These are phyloP conservation scores for Alternaria incomplexa DNA, from an alignment of 2,329 filamentous ascomycete species.

Conservation along the genomic window DNA sequence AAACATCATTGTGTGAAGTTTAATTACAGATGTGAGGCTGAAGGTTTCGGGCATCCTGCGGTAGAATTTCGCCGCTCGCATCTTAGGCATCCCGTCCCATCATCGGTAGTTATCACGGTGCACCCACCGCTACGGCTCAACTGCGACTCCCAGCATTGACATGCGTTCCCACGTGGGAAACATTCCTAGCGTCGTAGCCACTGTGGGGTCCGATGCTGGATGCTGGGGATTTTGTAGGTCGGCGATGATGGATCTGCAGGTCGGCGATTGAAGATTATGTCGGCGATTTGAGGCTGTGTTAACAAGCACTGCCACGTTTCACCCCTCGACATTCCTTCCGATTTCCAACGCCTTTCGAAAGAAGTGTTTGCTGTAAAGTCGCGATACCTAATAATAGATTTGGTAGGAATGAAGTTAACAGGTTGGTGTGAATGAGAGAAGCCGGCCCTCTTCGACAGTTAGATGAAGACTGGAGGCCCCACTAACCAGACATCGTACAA, in stretches of 20 bases:
- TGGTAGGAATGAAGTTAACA: background rate
- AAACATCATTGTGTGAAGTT: background rate
- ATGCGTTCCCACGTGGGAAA: background rate
- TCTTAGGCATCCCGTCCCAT: background rate
- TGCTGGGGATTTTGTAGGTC: background rate
- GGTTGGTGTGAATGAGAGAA: background rate
- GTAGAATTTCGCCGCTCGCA: background rate
- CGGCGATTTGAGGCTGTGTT: constrained; percentile 5
- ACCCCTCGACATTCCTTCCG: background rate
- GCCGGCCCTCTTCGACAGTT: background rate
- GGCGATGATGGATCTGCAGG: background rate
- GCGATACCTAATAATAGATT: background rate
- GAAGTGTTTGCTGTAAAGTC: background rate
- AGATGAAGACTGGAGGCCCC: background rate
- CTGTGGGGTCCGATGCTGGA: background rate
- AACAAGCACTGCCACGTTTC: constrained; percentile 6
- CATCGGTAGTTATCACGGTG: background rate
- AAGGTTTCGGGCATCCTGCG: constrained; percentile 1
- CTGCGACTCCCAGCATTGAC: background rate
- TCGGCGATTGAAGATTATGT: constrained; percentile 2
- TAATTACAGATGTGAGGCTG: background rate
- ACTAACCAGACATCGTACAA: background rate
- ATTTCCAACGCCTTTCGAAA: background rate
- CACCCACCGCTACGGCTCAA: background rate
- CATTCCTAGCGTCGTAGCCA: background rate